Evolutionary conservation across 148 eudicot genomes (phyloP), one percentile per base, ranked within the genome.

Genomic region (Heliosperma pusillum): DNA sequence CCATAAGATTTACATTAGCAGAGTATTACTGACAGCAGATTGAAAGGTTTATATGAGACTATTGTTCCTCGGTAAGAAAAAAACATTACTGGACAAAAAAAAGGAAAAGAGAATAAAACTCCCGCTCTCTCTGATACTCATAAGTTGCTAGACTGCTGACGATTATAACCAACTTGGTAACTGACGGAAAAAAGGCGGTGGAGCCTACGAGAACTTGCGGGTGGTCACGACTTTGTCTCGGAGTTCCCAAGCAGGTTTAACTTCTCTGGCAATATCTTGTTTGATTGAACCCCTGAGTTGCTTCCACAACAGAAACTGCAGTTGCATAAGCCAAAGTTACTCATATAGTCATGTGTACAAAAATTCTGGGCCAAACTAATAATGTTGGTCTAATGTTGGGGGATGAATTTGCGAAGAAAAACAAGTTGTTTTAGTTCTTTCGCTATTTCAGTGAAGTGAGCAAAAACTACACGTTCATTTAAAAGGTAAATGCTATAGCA

Each of bases 301-400:
- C 73, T 85, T 86, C 72, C 89, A 78, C 55, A 94, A 72, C 53
- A 94, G 79, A 82, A 86, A 83, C 83, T 88, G 87, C 96, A 91
- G 86, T 65, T 53, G 13, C 30, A 26, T 50, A 75, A 57, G 1
- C 53, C 53, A n/a, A n/a, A 60, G 44, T 57, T n/a, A 10, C 19
- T 45, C 72, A 69, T 45, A 69, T 24, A 13, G 3, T n/a, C n/a
- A n/a, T n/a, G n/a, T 22, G 15, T 19, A 20, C 6, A 15, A 64
- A 19, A 16, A 24, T 22, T n/a, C n/a, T n/a, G 15, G 10, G 69
- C 15, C 20, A 65, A 30, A 30, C 29, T 65, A 45, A 19, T 15
- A 26, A 62, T 27, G 66, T 59, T 10, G 64, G 15, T 59, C 27
- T 58, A 7, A 27, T 22, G 27, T 59, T 59, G 64, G 64, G 21